Evolutionary conservation across 306 rosid species (phyloP).

Genomic region (Cucurbita pepo): DNA sequence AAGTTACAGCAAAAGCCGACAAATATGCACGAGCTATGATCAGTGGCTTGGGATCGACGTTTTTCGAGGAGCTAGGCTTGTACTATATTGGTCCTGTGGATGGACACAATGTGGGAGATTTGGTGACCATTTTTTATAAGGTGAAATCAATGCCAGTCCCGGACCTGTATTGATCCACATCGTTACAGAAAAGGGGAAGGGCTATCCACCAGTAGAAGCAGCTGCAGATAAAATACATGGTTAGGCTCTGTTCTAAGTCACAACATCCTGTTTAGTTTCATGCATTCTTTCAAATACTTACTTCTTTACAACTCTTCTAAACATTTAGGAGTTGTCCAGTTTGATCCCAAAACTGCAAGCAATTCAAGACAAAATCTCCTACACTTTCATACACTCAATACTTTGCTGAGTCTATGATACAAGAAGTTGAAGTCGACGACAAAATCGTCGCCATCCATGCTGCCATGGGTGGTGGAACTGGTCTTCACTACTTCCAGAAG

Average conservation of each 20-base stretch:
- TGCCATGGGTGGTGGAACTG: conserved; percentile 96
- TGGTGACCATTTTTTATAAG: conserved; percentile 46
- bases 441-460: conserved; percentile 85
- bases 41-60: conserved; percentile 41
- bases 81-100: conserved; percentile 83
- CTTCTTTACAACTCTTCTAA: background rate
- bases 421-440: conserved; percentile 66
- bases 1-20: conserved; percentile 68
- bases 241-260: conserved; percentile 10
- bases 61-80: conserved; percentile 70
- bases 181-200: conserved; percentile 87
- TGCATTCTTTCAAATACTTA: background rate
- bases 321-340: conserved; percentile 66
- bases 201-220: conserved; percentile 78
- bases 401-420: conserved; percentile 71
- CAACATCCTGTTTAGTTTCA: background rate
- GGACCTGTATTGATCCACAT: conserved; percentile 87
- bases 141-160: conserved; percentile 55
- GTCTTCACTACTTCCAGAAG: conserved; percentile 77
- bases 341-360: conserved; percentile 68
- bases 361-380: conserved; percentile 45
- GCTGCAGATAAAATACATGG: conserved; percentile 88
- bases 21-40: conserved; percentile 60
- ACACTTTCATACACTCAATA: conserved; percentile 70
- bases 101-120: conserved; percentile 60